Evolutionary conservation across 441 rosid species (phyloP).

Genomic region (Rhodomyrtus psidioides): DNA sequence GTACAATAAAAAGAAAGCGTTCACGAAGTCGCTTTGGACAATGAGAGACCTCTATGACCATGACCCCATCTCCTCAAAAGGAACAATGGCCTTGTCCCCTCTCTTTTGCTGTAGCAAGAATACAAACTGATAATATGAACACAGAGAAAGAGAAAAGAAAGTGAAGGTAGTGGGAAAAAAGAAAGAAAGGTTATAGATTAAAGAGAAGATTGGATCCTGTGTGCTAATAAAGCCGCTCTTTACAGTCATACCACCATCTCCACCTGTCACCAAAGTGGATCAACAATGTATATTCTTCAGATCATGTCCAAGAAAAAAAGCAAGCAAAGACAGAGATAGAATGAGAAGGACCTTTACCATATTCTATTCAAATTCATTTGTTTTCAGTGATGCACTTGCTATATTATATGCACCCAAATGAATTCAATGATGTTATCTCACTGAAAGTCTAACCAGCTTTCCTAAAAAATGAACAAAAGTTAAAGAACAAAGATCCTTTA

Average conservation of each 20-base stretch:
- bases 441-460: neutral
- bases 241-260: conserved; percentile 48
- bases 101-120: neutral
- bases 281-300: neutral
- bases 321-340: neutral
- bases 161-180: neutral
- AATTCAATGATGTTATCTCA: neutral
- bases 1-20: neutral
- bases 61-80: neutral
- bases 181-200: neutral
- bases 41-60: neutral
- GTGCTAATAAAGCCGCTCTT: conserved; percentile 33
- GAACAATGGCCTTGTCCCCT: neutral
- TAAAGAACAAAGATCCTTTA: neutral
- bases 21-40: neutral
- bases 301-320: neutral
- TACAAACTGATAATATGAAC: neutral
- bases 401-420: neutral
- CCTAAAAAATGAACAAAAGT: neutral
- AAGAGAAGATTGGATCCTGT: neutral
- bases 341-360: neutral
- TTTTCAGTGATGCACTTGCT: neutral
- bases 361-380: neutral
- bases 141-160: neutral
- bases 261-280: conserved; percentile 28